Evolutionary conservation across 2,329 filamentous ascomycete species (phyloP).

Genomic region (Stylonectria norvegica): DNA sequence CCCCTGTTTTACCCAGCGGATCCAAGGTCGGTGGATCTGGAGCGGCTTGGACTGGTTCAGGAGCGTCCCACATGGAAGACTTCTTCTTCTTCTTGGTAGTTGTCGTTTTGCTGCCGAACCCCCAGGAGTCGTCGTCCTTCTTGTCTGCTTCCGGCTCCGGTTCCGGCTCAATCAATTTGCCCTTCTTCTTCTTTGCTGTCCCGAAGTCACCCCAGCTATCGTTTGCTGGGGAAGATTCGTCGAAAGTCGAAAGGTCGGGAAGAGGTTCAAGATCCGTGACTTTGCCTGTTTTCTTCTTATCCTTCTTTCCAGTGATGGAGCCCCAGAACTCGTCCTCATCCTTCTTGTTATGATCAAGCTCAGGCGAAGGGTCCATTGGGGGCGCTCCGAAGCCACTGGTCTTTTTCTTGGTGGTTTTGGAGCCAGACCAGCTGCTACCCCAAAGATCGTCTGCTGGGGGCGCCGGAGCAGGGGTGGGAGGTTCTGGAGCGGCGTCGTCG

Average conservation of each 20-base stretch:
- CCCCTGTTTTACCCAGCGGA: constrained; percentile 12
- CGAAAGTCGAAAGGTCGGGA: no score
- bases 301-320: constrained; percentile 1
- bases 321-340: constrained; percentile 23
- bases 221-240: no score
- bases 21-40: constrained; percentile 19
- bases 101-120: constrained; percentile 4
- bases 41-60: constrained; percentile 19
- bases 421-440: constrained; percentile 26
- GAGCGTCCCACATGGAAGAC: constrained; percentile 20
- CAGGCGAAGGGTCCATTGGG: no score
- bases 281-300: neutral
- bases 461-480: constrained; percentile 23
- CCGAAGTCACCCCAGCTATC: no score
- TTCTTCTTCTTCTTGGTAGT: constrained; percentile 10
- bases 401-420: constrained; percentile 33
- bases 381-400: neutral
- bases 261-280: neutral
- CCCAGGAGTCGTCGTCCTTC: constrained; percentile 2
- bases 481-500: constrained; percentile 15
- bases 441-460: constrained; percentile 24
- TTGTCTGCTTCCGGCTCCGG: neutral
- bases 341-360: constrained; percentile 16
- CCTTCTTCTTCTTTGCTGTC: no score
- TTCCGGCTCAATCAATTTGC: no score